A percentile compares a stretch with the other conserved stretches of the same genome.
These are phyloP conservation scores for Exophiala calicioides DNA, from an alignment of 2,329 filamentous ascomycete species.

Conservation along the genomic window DNA sequence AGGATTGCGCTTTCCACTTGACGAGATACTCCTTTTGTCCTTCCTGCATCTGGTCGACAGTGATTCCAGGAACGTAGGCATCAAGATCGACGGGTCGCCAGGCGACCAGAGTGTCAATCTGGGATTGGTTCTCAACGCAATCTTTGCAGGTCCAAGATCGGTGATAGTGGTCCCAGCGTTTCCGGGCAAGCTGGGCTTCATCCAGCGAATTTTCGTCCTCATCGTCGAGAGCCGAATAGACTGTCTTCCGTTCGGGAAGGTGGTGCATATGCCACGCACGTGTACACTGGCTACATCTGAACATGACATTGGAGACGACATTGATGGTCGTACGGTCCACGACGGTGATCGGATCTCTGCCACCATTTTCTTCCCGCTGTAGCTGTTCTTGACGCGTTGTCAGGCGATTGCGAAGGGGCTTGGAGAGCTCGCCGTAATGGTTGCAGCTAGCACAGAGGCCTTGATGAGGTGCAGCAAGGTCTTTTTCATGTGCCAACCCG, in stretches of 20 bases:
- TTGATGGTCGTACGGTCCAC: conserved; percentile 69
- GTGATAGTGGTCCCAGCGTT: conserved; percentile 71
- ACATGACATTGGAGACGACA: conserved; percentile 73
- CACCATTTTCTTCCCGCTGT: conserved; percentile 74
- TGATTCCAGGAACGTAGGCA: conserved; percentile 55
- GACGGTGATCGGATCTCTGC: conserved; percentile 71
- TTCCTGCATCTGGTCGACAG: conserved; percentile 61
- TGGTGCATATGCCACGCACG: conserved; percentile 84
- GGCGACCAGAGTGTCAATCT: conserved; percentile 77
- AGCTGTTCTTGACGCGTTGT: conserved; percentile 81
- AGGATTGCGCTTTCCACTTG: conserved; percentile 81
- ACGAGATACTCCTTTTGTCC: conserved; percentile 89
- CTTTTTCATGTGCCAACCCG: conserved; percentile 66
- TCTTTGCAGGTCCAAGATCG: conserved; percentile 77
- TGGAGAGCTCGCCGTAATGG: conserved; percentile 66
- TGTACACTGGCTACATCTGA: conserved; percentile 76
- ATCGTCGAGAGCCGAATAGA: conserved; percentile 31
- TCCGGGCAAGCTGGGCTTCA: conserved; percentile 55
- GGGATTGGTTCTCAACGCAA: conserved; percentile 65
- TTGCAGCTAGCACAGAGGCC: conserved; percentile 72
- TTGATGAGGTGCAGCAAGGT: conserved; percentile 67
- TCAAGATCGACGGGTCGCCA: conserved; percentile 74
- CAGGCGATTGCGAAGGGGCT: conserved; percentile 70
- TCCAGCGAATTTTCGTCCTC: conserved; percentile 40
- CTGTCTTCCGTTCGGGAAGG: conserved; percentile 55